Conservation (phyloP, 768 basidiomycete species). For the Tremella mesenterica region DNA sequence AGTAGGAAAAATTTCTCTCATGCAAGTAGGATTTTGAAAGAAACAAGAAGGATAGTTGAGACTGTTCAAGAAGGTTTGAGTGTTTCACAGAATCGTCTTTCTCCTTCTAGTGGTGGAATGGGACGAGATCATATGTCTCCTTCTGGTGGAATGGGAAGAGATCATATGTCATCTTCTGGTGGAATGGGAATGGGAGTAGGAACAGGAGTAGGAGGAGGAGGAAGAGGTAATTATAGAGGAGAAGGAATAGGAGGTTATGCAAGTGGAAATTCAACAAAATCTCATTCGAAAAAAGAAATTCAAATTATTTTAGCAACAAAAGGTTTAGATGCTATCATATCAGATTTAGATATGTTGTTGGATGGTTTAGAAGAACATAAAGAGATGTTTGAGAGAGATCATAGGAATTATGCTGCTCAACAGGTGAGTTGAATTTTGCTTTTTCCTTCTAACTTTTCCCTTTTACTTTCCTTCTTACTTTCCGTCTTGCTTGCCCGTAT, state of each 20-base stretch:
- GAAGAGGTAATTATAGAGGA: constrained; percentile 2
- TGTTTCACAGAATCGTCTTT: constrained; percentile 1
- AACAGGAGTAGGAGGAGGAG: constrained; percentile 47
- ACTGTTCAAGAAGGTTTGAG: constrained; percentile 71
- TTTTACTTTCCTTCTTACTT: neutral
- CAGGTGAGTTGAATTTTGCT: constrained; percentile 53
- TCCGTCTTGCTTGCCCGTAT: neutral
- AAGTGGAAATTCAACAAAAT: constrained; percentile 1
- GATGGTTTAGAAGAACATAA: constrained; percentile 87
- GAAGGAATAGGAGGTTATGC: constrained; percentile 47
- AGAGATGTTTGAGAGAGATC: constrained; percentile 84
- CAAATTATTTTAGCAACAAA: constrained; percentile 64
- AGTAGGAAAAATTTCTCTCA: constrained; percentile 82
- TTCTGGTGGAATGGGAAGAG: no score
- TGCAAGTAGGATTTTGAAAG: constrained; percentile 73
- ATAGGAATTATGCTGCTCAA: constrained; percentile 92
- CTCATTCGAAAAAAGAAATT: constrained; percentile 56
- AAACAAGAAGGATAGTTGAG: constrained; percentile 75
- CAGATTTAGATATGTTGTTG: constrained; percentile 74
- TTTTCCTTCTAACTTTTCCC: neutral
- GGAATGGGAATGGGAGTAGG: constrained; percentile 4
- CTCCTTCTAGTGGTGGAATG: no score
- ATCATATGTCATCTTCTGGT: constrained; percentile 8
- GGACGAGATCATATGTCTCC: no score
- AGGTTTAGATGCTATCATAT: constrained; percentile 72